These are phyloP conservation scores for Prunella vulgaris DNA, from an alignment of 257 asterid genomes.

Conservation along the genomic window DNA sequence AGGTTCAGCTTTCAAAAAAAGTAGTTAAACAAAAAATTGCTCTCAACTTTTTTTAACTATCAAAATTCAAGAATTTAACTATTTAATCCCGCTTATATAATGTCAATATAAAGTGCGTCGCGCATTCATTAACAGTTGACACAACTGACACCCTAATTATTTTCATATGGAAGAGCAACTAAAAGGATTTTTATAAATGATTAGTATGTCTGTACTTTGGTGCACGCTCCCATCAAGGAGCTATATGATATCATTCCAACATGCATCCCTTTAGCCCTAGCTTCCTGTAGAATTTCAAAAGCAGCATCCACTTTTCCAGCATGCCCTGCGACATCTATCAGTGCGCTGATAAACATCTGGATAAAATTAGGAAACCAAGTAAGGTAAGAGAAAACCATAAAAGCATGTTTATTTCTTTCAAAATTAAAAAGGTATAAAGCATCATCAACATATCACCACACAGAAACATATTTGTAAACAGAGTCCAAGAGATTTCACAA, in stretches of 20 bases:
- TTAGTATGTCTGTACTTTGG: conserved; percentile 55
- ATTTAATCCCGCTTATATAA: not conserved
- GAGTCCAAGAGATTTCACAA: conserved; percentile 4
- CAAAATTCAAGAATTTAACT: conserved; percentile 1
- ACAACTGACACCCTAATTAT: conserved; percentile 10
- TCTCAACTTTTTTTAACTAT: not conserved
- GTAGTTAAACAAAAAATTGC: not conserved
- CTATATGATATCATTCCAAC: conserved; percentile 81
- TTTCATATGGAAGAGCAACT: conserved; percentile 15
- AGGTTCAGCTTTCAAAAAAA: conserved; percentile 7
- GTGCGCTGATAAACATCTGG: conserved; percentile 91
- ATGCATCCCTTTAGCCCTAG: conserved; percentile 67
- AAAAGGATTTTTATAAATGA: not conserved
- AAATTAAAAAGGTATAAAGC: not conserved
- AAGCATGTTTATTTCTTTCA: not conserved
- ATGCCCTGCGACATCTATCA: conserved; percentile 98
- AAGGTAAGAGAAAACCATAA: conserved; percentile 10
- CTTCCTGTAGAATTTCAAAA: conserved; percentile 76
- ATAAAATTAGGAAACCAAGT: conserved; percentile 24
- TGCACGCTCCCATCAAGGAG: conserved; percentile 99
- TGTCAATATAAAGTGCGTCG: conserved; percentile 5
- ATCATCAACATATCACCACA: not conserved
- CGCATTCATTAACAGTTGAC: not conserved
- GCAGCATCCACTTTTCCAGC: conserved; percentile 92
- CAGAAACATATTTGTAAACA: conserved; percentile 1